Conservation (phyloP, 495 filamentous ascomycete species). For the Penicillium desertorum region DNA sequence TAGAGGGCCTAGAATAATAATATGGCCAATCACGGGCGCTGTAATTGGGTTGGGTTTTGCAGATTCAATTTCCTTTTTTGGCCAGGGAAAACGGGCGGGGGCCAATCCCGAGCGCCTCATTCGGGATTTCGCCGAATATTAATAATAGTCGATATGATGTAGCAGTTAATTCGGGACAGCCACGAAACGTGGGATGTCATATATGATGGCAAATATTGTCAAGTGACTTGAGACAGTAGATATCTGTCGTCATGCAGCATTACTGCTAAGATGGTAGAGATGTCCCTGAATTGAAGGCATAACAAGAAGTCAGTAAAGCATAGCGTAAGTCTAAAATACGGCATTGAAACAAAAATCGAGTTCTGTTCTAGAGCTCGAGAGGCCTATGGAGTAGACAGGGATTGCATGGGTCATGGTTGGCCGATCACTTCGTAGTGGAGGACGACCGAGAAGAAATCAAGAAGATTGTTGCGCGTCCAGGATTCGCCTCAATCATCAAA, state of each 20-base stretch:
- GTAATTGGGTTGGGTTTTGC: conserved; percentile 5
- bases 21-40: conserved; percentile 16
- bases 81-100: neutral
- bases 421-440: conserved; percentile 14
- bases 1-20: conserved; percentile 7
- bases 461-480: neutral
- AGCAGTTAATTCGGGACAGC: neutral
- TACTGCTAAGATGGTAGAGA: neutral
- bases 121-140: conserved; percentile 8
- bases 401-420: conserved; percentile 6
- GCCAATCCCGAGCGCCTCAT: conserved; percentile 4
- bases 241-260: neutral
- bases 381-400: neutral
- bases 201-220: neutral
- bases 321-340: neutral
- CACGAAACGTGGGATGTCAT: neutral
- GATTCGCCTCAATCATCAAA: neutral
- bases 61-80: neutral
- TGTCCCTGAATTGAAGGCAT: neutral
- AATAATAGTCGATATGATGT: neutral
- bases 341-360: neutral
- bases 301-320: neutral
- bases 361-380: conserved; percentile 15
- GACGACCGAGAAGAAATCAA: neutral
- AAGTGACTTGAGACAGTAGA: neutral